Evolutionary conservation across 805 yeast species (phyloP).

Genomic region (Suhomyces sp.): DNA sequence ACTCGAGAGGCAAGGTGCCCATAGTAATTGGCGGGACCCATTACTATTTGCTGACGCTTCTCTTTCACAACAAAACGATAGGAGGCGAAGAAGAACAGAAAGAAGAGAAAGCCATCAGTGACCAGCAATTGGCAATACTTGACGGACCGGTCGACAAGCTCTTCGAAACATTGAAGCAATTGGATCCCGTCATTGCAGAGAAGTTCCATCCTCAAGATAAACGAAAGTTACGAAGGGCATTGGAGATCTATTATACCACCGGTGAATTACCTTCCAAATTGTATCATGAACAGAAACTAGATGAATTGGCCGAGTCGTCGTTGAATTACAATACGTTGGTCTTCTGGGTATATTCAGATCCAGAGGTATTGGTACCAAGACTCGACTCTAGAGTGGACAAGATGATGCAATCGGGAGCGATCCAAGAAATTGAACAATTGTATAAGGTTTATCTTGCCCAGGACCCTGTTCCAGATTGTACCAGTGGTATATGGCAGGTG

Average conservation of each 20-base stretch:
- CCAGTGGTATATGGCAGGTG: conserved; percentile 88
- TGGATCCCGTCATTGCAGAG: conserved; percentile 71
- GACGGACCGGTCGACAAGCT: conserved; percentile 55
- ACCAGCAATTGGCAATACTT: conserved; percentile 40
- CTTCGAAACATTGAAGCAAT: conserved; percentile 44
- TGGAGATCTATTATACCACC: conserved; percentile 73
- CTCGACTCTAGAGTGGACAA: conserved; percentile 78
- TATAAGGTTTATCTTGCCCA: conserved; percentile 43
- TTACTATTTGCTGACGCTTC: conserved; percentile 78
- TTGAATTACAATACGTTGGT: conserved; percentile 62
- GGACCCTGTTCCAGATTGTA: conserved; percentile 47
- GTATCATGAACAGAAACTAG: conserved; percentile 58
- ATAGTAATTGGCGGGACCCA: conserved; percentile 96
- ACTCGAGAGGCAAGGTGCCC: conserved; percentile 68
- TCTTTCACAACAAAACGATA: conserved; percentile 69
- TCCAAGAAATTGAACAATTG: conserved; percentile 65
- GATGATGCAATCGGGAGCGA: conserved; percentile 73
- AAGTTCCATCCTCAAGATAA: conserved; percentile 93
- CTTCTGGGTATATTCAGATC: conserved; percentile 80
- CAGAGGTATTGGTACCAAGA: conserved; percentile 54
- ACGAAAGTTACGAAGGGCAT: conserved; percentile 72
- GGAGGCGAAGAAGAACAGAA: conserved; percentile 3
- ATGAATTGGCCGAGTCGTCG: conserved; percentile 43
- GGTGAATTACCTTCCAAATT: conserved; percentile 69
- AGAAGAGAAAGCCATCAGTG: conserved; percentile 29